Evolutionary conservation across 441 rosid genomes (phyloP), one percentile per base, ranked within the genome.

Genomic region (Corymbia calophylla): DNA sequence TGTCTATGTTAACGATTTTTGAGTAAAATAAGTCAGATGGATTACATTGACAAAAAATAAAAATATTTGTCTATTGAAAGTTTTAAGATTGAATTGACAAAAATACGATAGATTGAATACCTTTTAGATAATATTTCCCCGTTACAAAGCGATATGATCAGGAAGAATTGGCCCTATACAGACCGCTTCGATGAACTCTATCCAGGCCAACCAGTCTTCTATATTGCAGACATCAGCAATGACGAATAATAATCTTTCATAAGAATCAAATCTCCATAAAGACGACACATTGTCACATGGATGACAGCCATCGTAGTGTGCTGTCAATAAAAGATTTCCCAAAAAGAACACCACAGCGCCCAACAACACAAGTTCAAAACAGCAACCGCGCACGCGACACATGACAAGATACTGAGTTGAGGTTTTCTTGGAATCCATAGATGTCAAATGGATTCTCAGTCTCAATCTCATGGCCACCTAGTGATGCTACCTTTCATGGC

Each of bases 401-500:
- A 39, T 39, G 25, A 73, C 49, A 21, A 35, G 27, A 39, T 35
- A 39, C 12, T 3, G 15, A 35, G 29, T 21, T 19, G 9, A 73
- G 29, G 29, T 39, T 73, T 47, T 73, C 81, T 70, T 35, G 81
- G 48, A 21, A 73, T 16, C 82, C 48, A 39, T 49, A 2, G 2
- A 5, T 21, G 27, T 44, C 17, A 1, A 73, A 6, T 49, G 82
- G 29, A 73, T 73, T 10, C 82, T 13, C 47, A 73, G 3, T 73
- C 49, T 73, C 82, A 39, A 73, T 44, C 49, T 73, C 47, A 29
- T 66, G 88, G 47, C 88, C 93, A 94, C 73, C 91, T 91, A 23
- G 93, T 91, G 87, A 92, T 95, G 94, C 89, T 94, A 1, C 95
- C 96, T 1, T 54, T 93, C 56, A 90, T 95, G 96, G 95, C 94